Percentiles rank a stretch among this genome's conserved stretches.
Conservation (phyloP, 1,284 basidiomycete genomes). For the Gastroboletus turbinatus region DNA sequence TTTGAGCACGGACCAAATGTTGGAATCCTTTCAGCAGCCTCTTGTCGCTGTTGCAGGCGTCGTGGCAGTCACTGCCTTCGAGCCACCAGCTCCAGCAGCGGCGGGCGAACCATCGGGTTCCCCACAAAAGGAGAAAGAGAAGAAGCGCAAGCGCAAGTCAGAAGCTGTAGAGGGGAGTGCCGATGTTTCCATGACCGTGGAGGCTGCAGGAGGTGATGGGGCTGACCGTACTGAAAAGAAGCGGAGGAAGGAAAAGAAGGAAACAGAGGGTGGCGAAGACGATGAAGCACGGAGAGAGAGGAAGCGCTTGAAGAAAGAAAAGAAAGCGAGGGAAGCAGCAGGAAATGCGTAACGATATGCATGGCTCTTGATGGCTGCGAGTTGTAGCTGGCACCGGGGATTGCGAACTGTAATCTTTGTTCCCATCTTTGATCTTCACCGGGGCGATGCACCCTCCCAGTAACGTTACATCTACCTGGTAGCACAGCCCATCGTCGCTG, state of each 20-base stretch:
- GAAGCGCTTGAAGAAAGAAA: constrained; percentile 70
- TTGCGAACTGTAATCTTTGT: constrained; percentile 5
- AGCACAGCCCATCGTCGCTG: constrained; percentile 8
- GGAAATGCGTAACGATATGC: constrained; percentile 22
- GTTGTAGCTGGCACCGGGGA: background rate
- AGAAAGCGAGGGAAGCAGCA: constrained; percentile 56
- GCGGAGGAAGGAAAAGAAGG: constrained; percentile 52
- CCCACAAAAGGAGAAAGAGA: constrained; percentile 57
- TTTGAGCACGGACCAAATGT: constrained; percentile 10
- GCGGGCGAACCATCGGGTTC: constrained; percentile 41
- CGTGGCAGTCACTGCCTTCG: constrained; percentile 22
- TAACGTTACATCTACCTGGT: background rate
- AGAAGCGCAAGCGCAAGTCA: constrained; percentile 74
- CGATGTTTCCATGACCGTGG: constrained; percentile 44
- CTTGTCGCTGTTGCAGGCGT: constrained; percentile 30
- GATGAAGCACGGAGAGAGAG: constrained; percentile 62
- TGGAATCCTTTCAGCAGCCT: constrained; percentile 39
- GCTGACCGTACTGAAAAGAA: constrained; percentile 50
- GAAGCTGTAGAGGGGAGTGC: constrained; percentile 48
- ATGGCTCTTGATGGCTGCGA: background rate
- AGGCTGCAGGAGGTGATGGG: constrained; percentile 36
- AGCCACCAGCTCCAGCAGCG: constrained; percentile 23
- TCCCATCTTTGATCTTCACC: constrained; percentile 17
- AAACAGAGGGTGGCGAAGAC: constrained; percentile 46
- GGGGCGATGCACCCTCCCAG: constrained; percentile 3